Evolutionary conservation across 2,329 filamentous ascomycete genomes (phyloP).

Genomic region (Pseudopithomyces chartarum): DNA sequence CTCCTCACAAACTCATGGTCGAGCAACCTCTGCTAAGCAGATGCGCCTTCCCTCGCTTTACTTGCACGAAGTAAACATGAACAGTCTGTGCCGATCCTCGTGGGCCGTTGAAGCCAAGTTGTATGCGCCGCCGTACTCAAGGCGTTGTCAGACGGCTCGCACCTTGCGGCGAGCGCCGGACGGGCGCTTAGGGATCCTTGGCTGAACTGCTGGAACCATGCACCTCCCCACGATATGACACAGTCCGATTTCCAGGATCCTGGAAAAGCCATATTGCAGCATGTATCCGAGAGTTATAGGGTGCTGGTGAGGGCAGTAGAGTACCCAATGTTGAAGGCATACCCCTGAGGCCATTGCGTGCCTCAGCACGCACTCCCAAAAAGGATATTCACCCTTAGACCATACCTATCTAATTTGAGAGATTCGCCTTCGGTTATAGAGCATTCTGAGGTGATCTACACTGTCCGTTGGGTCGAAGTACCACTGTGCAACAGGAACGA

Average conservation of each 20-base stretch:
- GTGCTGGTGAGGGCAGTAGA: not conserved
- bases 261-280: not conserved
- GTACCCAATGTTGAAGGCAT: not conserved
- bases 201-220: not conserved
- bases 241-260: not conserved
- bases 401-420: no score
- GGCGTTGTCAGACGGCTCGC: slow-evolving; percentile 1
- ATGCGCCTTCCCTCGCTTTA: not conserved
- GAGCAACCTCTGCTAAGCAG: no score
- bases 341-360: not conserved
- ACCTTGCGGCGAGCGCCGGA: not conserved
- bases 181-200: slow-evolving; percentile 5
- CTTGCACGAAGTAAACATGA: not conserved
- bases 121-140: not conserved
- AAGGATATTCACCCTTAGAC: no score
- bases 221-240: not conserved
- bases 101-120: not conserved
- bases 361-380: no score
- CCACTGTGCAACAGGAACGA: no score
- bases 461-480: no score
- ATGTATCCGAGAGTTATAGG: not conserved
- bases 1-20: not conserved
- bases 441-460: no score
- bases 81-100: not conserved
- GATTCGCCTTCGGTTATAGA: no score